phyloP scores from a whole-genome alignment of 768 basidiomycete species.

The Mycena latifolia region DNA sequence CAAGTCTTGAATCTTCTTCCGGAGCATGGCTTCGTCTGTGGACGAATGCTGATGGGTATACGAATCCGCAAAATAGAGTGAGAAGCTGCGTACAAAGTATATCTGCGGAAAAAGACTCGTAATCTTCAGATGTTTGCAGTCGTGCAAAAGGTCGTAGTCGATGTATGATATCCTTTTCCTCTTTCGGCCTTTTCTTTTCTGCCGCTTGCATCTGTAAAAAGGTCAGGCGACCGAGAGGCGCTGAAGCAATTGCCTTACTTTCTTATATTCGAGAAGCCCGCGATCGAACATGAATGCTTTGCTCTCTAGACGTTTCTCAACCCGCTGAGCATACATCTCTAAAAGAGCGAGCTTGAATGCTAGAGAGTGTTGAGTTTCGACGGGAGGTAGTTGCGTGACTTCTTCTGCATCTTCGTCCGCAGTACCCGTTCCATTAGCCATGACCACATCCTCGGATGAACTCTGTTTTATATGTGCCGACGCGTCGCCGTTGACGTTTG shows the following conservation, averaged over 20 bases:
- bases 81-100: slow-evolving; percentile 78
- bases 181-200: slow-evolving; percentile 91
- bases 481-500: slow-evolving; percentile 49
- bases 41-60: slow-evolving; percentile 17
- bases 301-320: slow-evolving; percentile 86
- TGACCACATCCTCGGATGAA: slow-evolving; percentile 60
- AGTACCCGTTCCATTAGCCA: slow-evolving; percentile 58
- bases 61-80: neutral
- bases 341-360: slow-evolving; percentile 90
- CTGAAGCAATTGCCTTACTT: slow-evolving; percentile 63
- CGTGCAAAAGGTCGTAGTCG: slow-evolving; percentile 92
- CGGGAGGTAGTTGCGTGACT: slow-evolving; percentile 77
- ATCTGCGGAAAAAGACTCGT: slow-evolving; percentile 88
- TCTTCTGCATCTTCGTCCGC: slow-evolving; percentile 77
- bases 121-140: slow-evolving; percentile 92
- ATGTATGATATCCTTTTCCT: slow-evolving; percentile 92
- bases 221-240: slow-evolving; percentile 24
- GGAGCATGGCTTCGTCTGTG: slow-evolving; percentile 87
- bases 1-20: slow-evolving; percentile 91
- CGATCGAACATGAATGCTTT: slow-evolving; percentile 94
- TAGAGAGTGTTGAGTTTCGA: slow-evolving; percentile 87
- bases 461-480: slow-evolving; percentile 41
- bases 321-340: slow-evolving; percentile 91
- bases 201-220: slow-evolving; percentile 82
- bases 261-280: slow-evolving; percentile 93